These are phyloP conservation scores for Aureobasidium sp. DNA, from an alignment of 2,329 filamentous ascomycete genomes.

Conservation along the genomic window DNA sequence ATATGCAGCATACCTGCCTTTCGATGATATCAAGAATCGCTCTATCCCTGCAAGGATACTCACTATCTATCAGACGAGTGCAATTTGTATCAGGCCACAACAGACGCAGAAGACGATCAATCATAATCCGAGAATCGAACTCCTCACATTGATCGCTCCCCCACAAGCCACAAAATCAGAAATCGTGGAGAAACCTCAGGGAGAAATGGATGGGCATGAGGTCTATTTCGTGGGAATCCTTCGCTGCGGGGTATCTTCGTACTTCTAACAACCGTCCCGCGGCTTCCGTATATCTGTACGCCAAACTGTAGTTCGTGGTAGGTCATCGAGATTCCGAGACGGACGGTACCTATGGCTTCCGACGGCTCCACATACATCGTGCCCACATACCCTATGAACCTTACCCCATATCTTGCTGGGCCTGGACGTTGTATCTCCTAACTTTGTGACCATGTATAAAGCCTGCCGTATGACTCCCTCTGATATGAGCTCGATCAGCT, in stretches of 20 bases:
- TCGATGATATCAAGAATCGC: not conserved
- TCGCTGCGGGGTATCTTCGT: not conserved
- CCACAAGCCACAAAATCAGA: not conserved
- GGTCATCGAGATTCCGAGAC: not conserved
- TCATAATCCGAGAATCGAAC: not conserved
- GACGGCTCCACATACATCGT: conserved; percentile 15
- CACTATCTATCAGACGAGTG: not conserved
- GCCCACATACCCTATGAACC: not conserved
- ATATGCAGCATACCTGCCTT: not conserved
- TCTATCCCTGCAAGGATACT: not conserved
- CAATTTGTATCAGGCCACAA: not conserved
- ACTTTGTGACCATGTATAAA: not conserved
- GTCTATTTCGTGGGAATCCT: not conserved
- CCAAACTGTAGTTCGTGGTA: not conserved
- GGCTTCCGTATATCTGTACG: not conserved
- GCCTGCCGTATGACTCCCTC: not conserved
- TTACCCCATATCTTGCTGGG: not conserved
- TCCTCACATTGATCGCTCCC: not conserved
- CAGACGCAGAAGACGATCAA: not conserved
- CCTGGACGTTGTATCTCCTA: not conserved
- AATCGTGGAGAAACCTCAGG: not conserved
- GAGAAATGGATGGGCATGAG: not conserved
- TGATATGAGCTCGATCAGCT: not conserved
- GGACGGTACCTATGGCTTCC: not conserved
- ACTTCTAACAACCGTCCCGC: not conserved